Conservation (phyloP, 306 rosid species). For the Prunus salicina region DNA sequence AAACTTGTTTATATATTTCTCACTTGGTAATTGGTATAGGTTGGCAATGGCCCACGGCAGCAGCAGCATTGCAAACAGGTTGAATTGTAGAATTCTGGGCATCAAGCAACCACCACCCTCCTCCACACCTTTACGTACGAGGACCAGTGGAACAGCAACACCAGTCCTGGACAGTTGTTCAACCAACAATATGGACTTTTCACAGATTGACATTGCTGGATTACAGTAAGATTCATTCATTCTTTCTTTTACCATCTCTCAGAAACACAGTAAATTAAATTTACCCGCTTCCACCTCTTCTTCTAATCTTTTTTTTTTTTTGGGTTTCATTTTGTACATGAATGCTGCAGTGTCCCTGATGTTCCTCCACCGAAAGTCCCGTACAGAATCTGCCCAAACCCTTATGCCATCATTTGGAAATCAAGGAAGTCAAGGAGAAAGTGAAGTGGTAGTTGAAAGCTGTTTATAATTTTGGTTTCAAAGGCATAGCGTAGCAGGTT, state of each 20-base stretch:
- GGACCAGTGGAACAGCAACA: conserved; percentile 2
- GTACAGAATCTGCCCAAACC: conserved; percentile 76
- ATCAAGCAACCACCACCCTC: conserved; percentile 48
- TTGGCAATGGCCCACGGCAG: conserved; percentile 48
- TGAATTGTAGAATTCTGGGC: conserved; percentile 83
- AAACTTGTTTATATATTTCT: no score
- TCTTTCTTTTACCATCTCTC: background rate
- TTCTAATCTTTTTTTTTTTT: background rate
- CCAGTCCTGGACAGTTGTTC: conserved; percentile 46
- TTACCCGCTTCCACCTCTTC: background rate
- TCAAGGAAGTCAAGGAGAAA: conserved; percentile 61
- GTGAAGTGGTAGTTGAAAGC: conserved; percentile 4
- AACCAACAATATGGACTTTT: conserved; percentile 65
- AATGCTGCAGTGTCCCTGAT: conserved; percentile 53
- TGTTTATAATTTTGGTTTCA: background rate
- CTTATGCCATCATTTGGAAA: conserved; percentile 87
- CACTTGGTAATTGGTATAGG: conserved; percentile 40
- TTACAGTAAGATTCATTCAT: conserved; percentile 47
- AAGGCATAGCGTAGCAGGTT: background rate
- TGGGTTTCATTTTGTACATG: background rate
- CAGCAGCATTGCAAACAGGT: conserved; percentile 35
- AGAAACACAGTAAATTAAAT: background rate
- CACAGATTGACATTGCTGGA: conserved; percentile 58
- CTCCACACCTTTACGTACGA: conserved; percentile 26
- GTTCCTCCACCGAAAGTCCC: conserved; percentile 61